Evolutionary conservation across 2,329 filamentous ascomycete genomes (phyloP), one percentile per base, ranked within the genome.

Genomic region (Elsinoe batatas): DNA sequence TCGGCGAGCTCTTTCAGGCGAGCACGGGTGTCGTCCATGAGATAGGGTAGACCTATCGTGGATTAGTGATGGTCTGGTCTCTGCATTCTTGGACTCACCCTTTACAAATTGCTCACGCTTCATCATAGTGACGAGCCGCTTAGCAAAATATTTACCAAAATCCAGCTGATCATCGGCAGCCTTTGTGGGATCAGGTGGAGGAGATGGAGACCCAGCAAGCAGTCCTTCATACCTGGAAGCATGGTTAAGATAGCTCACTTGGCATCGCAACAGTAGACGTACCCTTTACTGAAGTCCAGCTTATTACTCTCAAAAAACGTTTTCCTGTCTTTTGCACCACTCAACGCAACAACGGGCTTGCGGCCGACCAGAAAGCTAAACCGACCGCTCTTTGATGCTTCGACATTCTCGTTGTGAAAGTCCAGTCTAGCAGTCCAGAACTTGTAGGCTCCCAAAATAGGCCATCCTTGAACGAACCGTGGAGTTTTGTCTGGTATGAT

Each of bases 291-390:
- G 18, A 78, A 69, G n/a, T 70, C 68, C 32, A 80, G 62, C 1
- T 71, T 69, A 37, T 69, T 71, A 26, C 68, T 70, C 12, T 77
- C 75, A 37, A 75, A 75, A 56, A 76, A 78, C 1, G 72, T 40
- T 20, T 70, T 66, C 13, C 76, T 68, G 1, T 67, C 70, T 10
- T 70, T 67, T 3, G 70, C 66, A 1, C 77, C 76, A 3, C 68
- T 70, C 10, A 79, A 47, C 1, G 68, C 74, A 7, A 80, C 64
- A 11, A 79, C 69, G 2, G 67, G 68, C 56, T 74, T 67, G 5
- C 69, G 62, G 0, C 77, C 77, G 2, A 74, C 72, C 59, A 73
- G 73, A 61, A 78, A 79, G 53, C 69, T 73, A 60, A 78, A 79
- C 49, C 74, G 74, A 22, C 74, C 74, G 1, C 68, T 71, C 4